Evolutionary conservation across 2,329 filamentous ascomycete species (phyloP).

Genomic region (Fusarium palustre): DNA sequence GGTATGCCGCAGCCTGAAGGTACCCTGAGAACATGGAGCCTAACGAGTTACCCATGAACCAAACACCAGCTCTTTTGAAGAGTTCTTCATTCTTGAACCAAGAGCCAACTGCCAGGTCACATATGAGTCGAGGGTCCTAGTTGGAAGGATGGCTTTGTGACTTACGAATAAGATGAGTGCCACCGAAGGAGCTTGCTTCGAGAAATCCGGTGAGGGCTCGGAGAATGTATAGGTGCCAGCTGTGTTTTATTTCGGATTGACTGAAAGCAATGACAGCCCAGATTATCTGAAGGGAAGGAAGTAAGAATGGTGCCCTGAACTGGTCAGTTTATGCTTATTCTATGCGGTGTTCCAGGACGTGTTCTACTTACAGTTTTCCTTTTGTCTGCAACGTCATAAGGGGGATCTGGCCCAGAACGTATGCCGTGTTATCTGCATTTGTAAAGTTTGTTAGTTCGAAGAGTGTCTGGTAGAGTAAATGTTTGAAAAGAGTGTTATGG

Average conservation of each 20-base stretch:
- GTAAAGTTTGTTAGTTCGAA: not conserved
- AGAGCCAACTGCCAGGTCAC: not conserved
- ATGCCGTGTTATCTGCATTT: not conserved
- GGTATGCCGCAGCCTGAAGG: conserved; percentile 7
- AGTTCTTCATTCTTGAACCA: conserved; percentile 18
- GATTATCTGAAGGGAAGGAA: not conserved
- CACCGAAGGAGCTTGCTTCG: not conserved
- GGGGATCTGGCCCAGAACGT: conserved; percentile 2
- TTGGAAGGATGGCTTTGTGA: accelerated
- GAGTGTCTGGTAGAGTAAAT: too few relatives aligned
- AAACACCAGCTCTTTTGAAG: conserved; percentile 1
- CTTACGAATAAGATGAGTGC: conserved; percentile 4
- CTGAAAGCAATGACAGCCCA: conserved; percentile 1
- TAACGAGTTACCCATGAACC: conserved; percentile 8
- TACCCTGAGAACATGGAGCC: conserved; percentile 5
- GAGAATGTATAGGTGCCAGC: not conserved
- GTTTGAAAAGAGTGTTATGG: accelerated
- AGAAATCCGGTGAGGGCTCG: not conserved
- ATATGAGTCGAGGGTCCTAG: accelerated
- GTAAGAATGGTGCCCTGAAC: not conserved
- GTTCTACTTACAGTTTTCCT: not conserved
- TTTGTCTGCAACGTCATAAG: conserved; percentile 14
- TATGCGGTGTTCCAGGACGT: accelerated
- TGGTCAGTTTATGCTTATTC: not conserved
- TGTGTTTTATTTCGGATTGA: conserved; percentile 2